phyloP scores from a whole-genome alignment of 2,329 filamentous ascomycete species.

The Neofusicoccum laricinum region DNA sequence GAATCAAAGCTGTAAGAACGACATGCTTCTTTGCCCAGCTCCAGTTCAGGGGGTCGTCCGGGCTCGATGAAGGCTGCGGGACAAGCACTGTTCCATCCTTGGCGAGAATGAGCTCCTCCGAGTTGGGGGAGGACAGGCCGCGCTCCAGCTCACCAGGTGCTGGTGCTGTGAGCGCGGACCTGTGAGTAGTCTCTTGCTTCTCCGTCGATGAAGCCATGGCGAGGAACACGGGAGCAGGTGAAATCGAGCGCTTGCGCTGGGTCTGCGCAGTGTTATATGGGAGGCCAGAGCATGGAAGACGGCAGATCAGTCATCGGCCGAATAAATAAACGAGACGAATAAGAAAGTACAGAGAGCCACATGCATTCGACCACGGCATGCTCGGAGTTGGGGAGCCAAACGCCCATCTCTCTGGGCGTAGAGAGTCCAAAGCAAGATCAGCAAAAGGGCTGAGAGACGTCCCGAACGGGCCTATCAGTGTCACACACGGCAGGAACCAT shows the following conservation, averaged over 20 bases:
- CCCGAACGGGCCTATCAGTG: background rate
- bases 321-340: conserved; percentile 3
- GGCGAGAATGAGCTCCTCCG: conserved; percentile 1
- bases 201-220: background rate
- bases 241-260: background rate
- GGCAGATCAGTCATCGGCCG: background rate
- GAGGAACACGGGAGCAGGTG: background rate
- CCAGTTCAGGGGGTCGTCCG: conserved; percentile 35
- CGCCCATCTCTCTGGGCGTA: background rate
- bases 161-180: background rate
- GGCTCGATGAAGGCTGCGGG: conserved; percentile 27
- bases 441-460: background rate
- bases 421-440: background rate
- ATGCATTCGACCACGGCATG: background rate
- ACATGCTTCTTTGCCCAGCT: conserved; percentile 26
- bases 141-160: background rate
- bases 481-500: background rate
- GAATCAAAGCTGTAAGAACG: conserved; percentile 23
- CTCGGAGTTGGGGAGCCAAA: conserved; percentile 5
- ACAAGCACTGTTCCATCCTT: conserved; percentile 20
- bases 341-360: background rate
- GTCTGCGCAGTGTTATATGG: background rate
- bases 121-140: background rate
- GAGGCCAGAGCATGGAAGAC: background rate
- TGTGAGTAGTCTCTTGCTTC: background rate